Conservation (phyloP, 768 basidiomycete species). For the Pholiota microspora region DNA sequence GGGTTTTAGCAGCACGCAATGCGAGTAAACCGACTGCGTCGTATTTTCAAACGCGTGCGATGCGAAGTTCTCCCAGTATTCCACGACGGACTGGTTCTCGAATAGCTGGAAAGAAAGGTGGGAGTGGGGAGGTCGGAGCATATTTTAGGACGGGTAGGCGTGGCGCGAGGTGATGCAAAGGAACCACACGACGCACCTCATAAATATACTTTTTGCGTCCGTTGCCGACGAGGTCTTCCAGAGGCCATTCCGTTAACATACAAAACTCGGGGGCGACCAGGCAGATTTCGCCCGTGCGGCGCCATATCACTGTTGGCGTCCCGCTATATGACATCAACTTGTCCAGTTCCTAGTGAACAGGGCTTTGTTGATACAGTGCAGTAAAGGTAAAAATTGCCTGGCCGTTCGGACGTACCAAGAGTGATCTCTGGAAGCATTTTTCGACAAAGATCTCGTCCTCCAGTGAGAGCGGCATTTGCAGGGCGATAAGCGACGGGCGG, state of each 20-base stretch:
- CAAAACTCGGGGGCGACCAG: slow-evolving; percentile 96
- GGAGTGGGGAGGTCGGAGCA: not conserved
- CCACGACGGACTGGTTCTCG: slow-evolving; percentile 92
- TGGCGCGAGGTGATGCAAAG: not conserved
- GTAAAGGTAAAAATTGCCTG: slow-evolving; percentile 9
- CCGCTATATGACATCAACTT: slow-evolving; percentile 97
- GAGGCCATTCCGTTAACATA: slow-evolving; percentile 88
- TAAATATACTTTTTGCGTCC: slow-evolving; percentile 62
- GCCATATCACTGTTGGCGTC: slow-evolving; percentile 97
- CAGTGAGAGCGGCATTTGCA: slow-evolving; percentile 96
- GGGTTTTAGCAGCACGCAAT: slow-evolving; percentile 86
- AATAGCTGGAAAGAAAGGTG: slow-evolving; percentile 61
- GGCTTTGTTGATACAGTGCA: slow-evolving; percentile 8
- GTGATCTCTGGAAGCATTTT: slow-evolving; percentile 89
- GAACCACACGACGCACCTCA: slow-evolving; percentile 42
- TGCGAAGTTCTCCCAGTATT: slow-evolving; percentile 97
- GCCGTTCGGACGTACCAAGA: slow-evolving; percentile 54
- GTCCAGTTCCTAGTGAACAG: slow-evolving; percentile 74
- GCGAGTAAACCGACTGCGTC: slow-evolving; percentile 91
- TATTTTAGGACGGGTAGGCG: not conserved
- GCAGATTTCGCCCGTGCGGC: slow-evolving; percentile 96
- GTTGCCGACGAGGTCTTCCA: slow-evolving; percentile 65
- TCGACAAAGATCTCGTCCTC: slow-evolving; percentile 98
- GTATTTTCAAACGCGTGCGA: slow-evolving; percentile 98
- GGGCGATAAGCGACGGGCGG: slow-evolving; percentile 93